Base-by-base conservation (phyloP, 768 basidiomycete species). In the Tulasnella sp. region DNA sequence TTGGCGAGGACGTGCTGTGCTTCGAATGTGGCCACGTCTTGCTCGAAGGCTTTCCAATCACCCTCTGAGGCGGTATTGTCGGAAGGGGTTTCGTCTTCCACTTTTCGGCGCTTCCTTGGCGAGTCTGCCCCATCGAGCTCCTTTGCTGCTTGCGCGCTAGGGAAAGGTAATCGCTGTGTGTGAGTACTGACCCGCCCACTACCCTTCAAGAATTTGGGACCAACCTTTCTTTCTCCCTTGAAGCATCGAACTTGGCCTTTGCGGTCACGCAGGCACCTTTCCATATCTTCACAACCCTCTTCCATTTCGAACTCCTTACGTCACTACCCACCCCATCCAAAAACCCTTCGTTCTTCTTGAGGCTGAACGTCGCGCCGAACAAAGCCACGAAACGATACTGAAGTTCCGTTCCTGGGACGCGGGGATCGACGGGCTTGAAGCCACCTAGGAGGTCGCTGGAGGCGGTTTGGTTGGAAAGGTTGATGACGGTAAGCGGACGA, bases 381-480 rank as follows among this genome's bases (percentile, higher is more conserved):
- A 98, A 83, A 72, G 89, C 89, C 78, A 91, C 83, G 85, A 96
- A 99, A 34, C 86, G 85, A 75, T 87, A 85, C 78, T 96, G 91
- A 54, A 97, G 82, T 37, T 84, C 85, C 9, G 88, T 86, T 0
- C 90, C 96, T 14, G 94, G 90, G 0, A 94, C 83, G 15, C 92
- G 89, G 7, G 94, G 89, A 82, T 99, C 94, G 8, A 99, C 85
- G n/a, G 97, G 97, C 82, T 96, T 96, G 83, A 97, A 96, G 0
- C 96, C 96, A 45, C 97, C 97, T 5, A 99, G 85, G 3, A 99
- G 84, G 83, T 99, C 97, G 2, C 93, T 91, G 0, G 94, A 92
- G 82, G 99, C 97, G 0, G 96, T 97, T 82, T 99, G 97, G 80
- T 96, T 94, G 1, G 95, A 97, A 80, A 99, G 83, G 81, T 99